These are phyloP conservation scores for Pharus latifolius DNA, from an alignment of 176 grass and related monocot genomes.

Conservation along the genomic window DNA sequence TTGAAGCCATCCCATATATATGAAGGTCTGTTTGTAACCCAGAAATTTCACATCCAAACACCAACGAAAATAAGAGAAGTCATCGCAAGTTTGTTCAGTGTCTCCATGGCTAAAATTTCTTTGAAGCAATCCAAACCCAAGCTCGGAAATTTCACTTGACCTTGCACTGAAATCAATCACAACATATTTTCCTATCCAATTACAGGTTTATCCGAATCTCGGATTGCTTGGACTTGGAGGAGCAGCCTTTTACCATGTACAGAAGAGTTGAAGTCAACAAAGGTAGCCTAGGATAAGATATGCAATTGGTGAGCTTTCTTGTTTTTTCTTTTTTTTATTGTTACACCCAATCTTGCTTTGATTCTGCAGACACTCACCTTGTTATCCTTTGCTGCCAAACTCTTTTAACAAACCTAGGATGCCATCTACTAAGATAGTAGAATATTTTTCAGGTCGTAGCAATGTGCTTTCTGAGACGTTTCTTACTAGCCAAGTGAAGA, in stretches of 20 bases:
- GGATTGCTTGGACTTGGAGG: not conserved
- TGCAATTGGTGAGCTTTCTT: not conserved
- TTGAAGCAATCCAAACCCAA: not conserved
- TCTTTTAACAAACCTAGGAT: not conserved
- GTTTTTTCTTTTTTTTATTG: not conserved
- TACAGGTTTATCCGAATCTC: constrained; percentile 21
- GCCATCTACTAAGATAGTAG: not conserved
- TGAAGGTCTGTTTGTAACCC: no score
- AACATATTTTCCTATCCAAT: constrained; percentile 3
- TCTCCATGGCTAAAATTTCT: not conserved
- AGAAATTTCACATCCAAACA: no score
- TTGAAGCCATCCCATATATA: no score
- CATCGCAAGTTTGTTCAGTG: not conserved
- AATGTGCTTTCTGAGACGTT: not conserved
- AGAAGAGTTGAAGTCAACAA: not conserved
- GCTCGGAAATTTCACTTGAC: not conserved
- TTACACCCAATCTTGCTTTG: not conserved
- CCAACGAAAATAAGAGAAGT: not conserved
- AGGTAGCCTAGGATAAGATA: not conserved
- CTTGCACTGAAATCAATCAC: not conserved
- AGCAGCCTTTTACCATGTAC: not conserved
- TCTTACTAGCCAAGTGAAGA: not conserved
- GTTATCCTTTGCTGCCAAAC: not conserved
- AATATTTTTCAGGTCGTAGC: not conserved
- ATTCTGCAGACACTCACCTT: not conserved